Percentiles rank a stretch among this genome's conserved stretches.
phyloP scores from a whole-genome alignment of 163 green algal genomes.

The Scenedesmus sp. region DNA sequence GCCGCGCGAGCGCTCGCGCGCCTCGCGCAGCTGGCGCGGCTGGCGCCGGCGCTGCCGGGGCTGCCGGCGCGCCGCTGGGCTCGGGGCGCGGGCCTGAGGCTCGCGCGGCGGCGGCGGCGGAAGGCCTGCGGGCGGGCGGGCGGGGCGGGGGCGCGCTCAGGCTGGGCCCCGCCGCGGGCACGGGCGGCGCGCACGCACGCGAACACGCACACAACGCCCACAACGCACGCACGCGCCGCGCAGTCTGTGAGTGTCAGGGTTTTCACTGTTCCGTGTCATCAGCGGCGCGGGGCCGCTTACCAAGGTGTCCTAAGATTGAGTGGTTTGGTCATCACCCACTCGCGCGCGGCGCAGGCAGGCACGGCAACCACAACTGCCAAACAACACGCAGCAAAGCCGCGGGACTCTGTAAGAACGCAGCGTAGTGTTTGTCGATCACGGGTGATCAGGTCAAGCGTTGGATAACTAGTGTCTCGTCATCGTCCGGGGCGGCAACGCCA shows the following conservation, averaged over 20 bases:
- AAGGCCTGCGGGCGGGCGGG: too few species aligned
- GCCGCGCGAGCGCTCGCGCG: background rate
- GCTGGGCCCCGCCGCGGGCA: too few species aligned
- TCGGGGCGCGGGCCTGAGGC: too few species aligned
- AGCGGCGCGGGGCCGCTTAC: slow-evolving; percentile 45
- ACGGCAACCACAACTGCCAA: background rate
- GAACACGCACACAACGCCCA: background rate
- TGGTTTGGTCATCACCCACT: slow-evolving; percentile 48
- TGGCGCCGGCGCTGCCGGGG: background rate
- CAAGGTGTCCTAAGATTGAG: slow-evolving; percentile 80
- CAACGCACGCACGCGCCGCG: background rate
- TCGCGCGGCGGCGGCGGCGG: too few species aligned
- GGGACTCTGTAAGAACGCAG: slow-evolving; percentile 83
- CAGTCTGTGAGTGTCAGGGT: background rate
- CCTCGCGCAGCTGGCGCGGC: background rate
- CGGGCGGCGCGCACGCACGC: too few species aligned
- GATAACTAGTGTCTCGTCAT: slow-evolving; percentile 67
- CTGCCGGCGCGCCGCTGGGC: too few species aligned
- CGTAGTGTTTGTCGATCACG: slow-evolving; percentile 58
- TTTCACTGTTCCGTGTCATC: slow-evolving; percentile 55
- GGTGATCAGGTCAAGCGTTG: slow-evolving; percentile 68
- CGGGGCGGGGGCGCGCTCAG: too few species aligned
- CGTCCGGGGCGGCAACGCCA: slow-evolving; percentile 32
- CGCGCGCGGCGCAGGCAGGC: too few species aligned
- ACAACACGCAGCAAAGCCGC: background rate